Percentiles rank a stretch among this genome's conserved stretches.
Evolutionary conservation across 345 rosid species (phyloP).

Genomic region (Punica granatum): DNA sequence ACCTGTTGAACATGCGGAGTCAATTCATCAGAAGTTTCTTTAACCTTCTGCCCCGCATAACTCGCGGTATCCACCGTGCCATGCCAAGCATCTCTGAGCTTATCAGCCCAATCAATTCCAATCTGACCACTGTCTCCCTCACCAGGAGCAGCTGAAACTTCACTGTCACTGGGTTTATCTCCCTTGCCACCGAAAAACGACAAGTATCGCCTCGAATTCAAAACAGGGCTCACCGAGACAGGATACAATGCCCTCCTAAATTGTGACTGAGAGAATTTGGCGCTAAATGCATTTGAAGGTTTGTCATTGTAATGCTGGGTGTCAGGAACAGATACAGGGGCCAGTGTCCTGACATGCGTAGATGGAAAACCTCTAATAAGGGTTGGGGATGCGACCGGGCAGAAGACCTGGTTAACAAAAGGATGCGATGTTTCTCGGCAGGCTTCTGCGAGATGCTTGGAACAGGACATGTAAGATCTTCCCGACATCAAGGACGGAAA

Average conservation of each 20-base stretch:
- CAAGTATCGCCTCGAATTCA: constrained; percentile 22
- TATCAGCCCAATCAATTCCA: constrained; percentile 49
- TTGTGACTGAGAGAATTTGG: constrained; percentile 13
- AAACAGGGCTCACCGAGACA: constrained; percentile 22
- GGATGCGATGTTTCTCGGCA: neutral
- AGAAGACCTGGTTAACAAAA: neutral
- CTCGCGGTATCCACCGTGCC: constrained; percentile 32
- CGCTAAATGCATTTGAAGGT: constrained; percentile 11
- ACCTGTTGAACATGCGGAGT: constrained; percentile 50
- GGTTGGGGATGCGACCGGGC: neutral
- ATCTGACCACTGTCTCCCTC: constrained; percentile 19
- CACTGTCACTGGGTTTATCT: constrained; percentile 19
- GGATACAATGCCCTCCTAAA: constrained; percentile 18
- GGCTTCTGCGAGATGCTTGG: constrained; percentile 2
- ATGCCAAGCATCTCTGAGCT: constrained; percentile 49
- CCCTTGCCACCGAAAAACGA: constrained; percentile 44
- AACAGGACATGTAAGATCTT: neutral
- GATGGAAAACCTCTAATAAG: neutral
- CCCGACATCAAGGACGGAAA: neutral
- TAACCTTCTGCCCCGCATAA: constrained; percentile 50
- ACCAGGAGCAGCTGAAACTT: constrained; percentile 30
- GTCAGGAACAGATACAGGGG: constrained; percentile 6
- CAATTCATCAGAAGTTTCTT: constrained; percentile 45
- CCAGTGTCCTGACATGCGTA: constrained; percentile 7
- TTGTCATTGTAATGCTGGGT: constrained; percentile 12